phyloP scores from a whole-genome alignment of 176 grass and related monocot species.

The Tillandsia fasciculata region DNA sequence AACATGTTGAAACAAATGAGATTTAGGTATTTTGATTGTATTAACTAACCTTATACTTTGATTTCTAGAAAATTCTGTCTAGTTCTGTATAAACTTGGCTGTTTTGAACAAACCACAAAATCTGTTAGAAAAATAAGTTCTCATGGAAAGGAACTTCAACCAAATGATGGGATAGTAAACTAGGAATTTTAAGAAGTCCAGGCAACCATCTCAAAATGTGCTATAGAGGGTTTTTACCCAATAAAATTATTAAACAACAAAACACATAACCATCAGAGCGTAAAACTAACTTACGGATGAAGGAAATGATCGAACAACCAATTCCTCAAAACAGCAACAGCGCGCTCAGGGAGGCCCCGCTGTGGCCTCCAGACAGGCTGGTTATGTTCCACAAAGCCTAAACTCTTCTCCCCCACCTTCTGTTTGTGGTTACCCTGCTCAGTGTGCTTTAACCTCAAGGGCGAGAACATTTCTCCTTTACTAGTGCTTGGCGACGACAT shows the following conservation, averaged over 20 bases:
- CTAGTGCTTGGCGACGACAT: constrained; percentile 25
- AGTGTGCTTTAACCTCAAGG: no score
- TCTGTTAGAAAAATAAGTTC: neutral
- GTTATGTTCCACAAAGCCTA: constrained; percentile 27
- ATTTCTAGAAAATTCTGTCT: no score
- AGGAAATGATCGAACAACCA: constrained; percentile 60
- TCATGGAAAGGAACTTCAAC: neutral
- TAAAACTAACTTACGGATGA: constrained; percentile 37
- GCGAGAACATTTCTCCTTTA: constrained; percentile 4
- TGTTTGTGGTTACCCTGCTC: constrained; percentile 12
- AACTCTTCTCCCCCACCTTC: constrained; percentile 7
- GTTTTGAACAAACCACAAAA: neutral
- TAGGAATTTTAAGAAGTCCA: no score
- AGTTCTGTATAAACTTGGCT: no score
- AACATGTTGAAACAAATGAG: no score
- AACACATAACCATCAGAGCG: no score
- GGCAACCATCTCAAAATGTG: neutral
- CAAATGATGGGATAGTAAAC: neutral
- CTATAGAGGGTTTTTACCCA: neutral
- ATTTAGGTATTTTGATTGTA: no score
- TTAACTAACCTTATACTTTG: no score
- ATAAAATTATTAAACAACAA: no score
- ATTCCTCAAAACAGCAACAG: constrained; percentile 37
- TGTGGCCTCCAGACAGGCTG: constrained; percentile 46
- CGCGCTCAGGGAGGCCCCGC: constrained; percentile 39